Evolutionary conservation across 2,329 filamentous ascomycete genomes (phyloP), one percentile per base, ranked within the genome.

Genomic region (Neonectria neomacrospora): DNA sequence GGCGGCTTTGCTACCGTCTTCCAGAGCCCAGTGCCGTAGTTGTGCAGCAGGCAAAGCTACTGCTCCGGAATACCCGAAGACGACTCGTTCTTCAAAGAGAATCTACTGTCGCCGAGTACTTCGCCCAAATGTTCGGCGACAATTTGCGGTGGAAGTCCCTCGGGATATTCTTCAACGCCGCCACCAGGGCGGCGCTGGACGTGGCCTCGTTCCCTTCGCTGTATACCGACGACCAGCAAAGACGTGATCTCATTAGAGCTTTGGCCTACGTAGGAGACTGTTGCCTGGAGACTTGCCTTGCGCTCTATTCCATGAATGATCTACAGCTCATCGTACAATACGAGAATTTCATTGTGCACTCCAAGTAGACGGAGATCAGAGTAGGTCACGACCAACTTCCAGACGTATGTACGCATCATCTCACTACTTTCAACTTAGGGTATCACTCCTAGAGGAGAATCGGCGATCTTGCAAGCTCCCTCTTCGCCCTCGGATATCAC

Each of bases 401-500:
- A 3, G 5, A 4, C 10, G n/a, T 16, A 22, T 45, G 34, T 9
- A 9, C 11, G 39, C 1, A 7, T 22, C 16, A 2, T 11, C 20
- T 55, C 16, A 34, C 34, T 3, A 14, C 23, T n/a, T 1, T 1
- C 12, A 12, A 3, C 76, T 8, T 5, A 64, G 65, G 65, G 12
- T 81, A 67, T 70, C 74, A 78, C 47, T 80, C 81, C 3, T 84
- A 81, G 81, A 76, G 82, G 47, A 79, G 76, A 48, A 74, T 84
- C 4, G 81, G 82, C 26, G 81, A 84, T 58, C 73, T 83, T 7
- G 76, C 79, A 5, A 79, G 78, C 39, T 81, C 81, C 1, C 70
- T 84, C 1, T 82, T 80, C 63, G 81, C 82, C 5, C 75, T 82
- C 5, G 82, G 82, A 10, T 78, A 83, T 18, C 82, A 85, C 61